Evolutionary conservation across 331 rosid genomes (phyloP).

Genomic region (Arachis monticola): DNA sequence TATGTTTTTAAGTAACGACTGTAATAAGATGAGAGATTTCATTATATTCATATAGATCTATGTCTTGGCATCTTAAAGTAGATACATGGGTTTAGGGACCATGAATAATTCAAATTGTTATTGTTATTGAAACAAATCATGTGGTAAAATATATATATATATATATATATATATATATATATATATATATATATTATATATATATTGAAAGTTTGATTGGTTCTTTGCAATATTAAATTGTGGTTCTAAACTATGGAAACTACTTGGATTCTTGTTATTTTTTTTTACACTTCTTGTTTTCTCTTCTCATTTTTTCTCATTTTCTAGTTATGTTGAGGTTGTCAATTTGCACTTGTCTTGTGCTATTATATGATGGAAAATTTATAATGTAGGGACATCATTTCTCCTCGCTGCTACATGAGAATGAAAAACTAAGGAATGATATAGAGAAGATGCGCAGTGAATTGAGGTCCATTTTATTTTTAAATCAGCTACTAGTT

Average conservation of each 20-base stretch:
- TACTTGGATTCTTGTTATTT: conserved; percentile 4
- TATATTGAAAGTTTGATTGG: conserved; percentile 6
- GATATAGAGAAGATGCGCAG: conserved; percentile 97
- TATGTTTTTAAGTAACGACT: background rate
- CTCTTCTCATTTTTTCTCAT: conserved; percentile 2
- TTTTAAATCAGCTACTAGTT: conserved; percentile 23
- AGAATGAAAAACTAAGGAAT: conserved; percentile 85
- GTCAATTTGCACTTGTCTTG: conserved; percentile 21
- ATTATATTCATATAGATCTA: background rate
- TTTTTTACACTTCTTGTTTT: background rate
- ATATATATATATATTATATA: background rate
- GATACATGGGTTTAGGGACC: background rate
- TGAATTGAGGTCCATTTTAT: conserved; percentile 72
- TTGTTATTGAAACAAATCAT: background rate
- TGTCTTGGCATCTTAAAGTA: background rate
- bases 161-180: no score
- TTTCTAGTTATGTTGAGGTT: background rate
- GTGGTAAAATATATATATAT: conserved; percentile 9
- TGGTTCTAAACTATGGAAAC: background rate
- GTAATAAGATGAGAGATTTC: background rate
- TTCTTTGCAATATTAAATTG: background rate
- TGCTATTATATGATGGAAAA: conserved; percentile 12
- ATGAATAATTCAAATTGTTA: background rate
- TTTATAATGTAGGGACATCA: conserved; percentile 77
- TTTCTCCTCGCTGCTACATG: conserved; percentile 88